Conservation (phyloP, 1,139 yeast genomes). For the Blastobotrys illinoisensis region DNA sequence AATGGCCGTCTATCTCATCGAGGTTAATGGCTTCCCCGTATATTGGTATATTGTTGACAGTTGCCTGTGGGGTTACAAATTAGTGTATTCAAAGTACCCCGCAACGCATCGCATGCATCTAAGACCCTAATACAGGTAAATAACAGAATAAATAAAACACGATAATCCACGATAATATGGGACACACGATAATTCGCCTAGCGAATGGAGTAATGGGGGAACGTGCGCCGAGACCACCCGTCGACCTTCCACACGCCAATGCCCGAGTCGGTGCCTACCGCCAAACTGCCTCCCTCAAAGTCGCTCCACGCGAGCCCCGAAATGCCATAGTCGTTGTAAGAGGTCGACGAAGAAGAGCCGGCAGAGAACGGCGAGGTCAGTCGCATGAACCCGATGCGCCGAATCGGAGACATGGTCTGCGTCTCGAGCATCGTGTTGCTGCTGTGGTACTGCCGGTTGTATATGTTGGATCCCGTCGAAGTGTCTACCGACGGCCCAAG, state of each 20-base stretch:
- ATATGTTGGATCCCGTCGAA: neutral
- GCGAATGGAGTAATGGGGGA: slow-evolving; percentile 26
- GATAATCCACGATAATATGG: neutral
- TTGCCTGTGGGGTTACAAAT: too few species aligned
- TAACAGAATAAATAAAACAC: neutral
- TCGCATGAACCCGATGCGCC: neutral
- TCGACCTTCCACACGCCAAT: slow-evolving; percentile 32
- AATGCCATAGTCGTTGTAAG: slow-evolving; percentile 26
- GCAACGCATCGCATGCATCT: too few species aligned
- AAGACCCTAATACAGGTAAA: too few species aligned
- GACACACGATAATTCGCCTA: slow-evolving; percentile 7
- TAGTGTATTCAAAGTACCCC: too few species aligned
- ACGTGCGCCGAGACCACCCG: slow-evolving; percentile 27
- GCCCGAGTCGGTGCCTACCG: slow-evolving; percentile 35
- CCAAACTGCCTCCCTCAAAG: slow-evolving; percentile 32
- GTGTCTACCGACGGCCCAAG: neutral
- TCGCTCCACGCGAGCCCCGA: slow-evolving; percentile 34
- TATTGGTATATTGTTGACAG: too few species aligned
- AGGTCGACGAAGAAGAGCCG: neutral
- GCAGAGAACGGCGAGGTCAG: neutral
- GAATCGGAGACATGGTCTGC: neutral
- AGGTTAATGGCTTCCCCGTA: too few species aligned
- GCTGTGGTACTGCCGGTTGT: neutral
- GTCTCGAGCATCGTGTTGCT: neutral
- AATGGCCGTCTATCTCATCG: too few species aligned